These are phyloP conservation scores for Zygoascus ofunaensis DNA, from an alignment of 805 yeast genomes.

Conservation along the genomic window DNA sequence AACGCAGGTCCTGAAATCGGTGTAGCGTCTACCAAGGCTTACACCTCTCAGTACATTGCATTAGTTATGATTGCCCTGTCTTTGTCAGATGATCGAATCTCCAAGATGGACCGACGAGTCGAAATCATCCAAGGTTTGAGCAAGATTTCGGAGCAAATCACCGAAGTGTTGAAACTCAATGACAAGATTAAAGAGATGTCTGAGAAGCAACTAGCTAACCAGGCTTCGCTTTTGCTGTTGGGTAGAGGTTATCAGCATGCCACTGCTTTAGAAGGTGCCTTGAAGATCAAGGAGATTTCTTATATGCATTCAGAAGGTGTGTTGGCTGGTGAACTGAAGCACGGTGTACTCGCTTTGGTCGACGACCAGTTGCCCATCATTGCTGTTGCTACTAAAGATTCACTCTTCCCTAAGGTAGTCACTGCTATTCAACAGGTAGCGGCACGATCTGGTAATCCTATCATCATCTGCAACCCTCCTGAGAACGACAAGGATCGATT, in stretches of 20 bases:
- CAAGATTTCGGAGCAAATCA: conserved; percentile 77
- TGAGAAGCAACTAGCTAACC: conserved; percentile 59
- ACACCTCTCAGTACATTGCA: conserved; percentile 96
- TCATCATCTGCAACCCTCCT: conserved; percentile 72
- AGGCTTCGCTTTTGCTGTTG: conserved; percentile 77
- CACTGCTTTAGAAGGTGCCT: conserved; percentile 95
- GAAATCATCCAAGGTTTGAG: conserved; percentile 83
- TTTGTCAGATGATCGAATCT: conserved; percentile 84
- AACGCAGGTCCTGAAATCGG: conserved; percentile 99
- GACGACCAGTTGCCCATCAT: conserved; percentile 90
- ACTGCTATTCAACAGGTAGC: conserved; percentile 94
- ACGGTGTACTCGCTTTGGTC: conserved; percentile 94
- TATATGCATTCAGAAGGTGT: conserved; percentile 99
- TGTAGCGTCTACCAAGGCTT: conserved; percentile 98
- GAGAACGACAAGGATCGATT: conserved; percentile 42
- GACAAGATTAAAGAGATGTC: conserved; percentile 68
- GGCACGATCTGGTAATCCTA: conserved; percentile 96
- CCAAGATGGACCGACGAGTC: conserved; percentile 62
- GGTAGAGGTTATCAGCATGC: conserved; percentile 99
- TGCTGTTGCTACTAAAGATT: conserved; percentile 93
- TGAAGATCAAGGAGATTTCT: conserved; percentile 95
- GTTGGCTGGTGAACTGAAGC: conserved; percentile 97
- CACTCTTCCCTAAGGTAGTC: conserved; percentile 90
- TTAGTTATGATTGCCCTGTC: conserved; percentile 93
- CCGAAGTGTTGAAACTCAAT: conserved; percentile 64